Conservation (phyloP, 2,329 filamentous ascomycete species). For the Lasiodiplodia theobromae region DNA sequence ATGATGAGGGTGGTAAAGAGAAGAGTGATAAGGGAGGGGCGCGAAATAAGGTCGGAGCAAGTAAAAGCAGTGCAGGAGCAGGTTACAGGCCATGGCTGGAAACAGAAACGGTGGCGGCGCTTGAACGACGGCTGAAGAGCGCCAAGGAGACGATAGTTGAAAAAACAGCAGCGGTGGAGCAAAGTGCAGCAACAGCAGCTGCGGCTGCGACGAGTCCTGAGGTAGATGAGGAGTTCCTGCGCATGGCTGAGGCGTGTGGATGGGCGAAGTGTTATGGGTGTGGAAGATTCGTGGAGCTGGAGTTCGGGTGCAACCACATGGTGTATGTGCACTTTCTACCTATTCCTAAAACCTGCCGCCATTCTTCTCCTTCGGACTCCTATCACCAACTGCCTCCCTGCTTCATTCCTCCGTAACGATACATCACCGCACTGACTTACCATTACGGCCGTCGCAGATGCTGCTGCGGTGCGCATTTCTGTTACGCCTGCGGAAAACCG, state of each 20-base stretch:
- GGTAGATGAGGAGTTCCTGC: slow-evolving; percentile 57
- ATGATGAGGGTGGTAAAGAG: not conserved
- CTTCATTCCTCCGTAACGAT: not conserved
- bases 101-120: slow-evolving; percentile 5
- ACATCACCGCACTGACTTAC: not conserved
- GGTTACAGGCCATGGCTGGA: not conserved
- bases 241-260: slow-evolving; percentile 66
- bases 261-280: slow-evolving; percentile 75
- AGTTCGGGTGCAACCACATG: slow-evolving; percentile 68
- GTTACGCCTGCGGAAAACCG: slow-evolving; percentile 67
- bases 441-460: slow-evolving; percentile 17
- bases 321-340: slow-evolving; percentile 57
- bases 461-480: slow-evolving; percentile 71
- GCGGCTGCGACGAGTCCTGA: not conserved
- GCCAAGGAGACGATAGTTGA: not conserved
- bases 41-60: not conserved
- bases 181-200: slow-evolving; percentile 30
- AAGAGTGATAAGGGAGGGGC: not conserved
- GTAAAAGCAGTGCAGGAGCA: not conserved
- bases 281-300: slow-evolving; percentile 64
- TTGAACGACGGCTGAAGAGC: slow-evolving; percentile 31
- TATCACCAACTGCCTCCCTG: no score
- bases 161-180: not conserved
- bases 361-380: no score
- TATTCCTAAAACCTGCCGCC: no score